phyloP scores from a whole-genome alignment of 345 rosid species.

The Cardamine chenopodiifolia region DNA sequence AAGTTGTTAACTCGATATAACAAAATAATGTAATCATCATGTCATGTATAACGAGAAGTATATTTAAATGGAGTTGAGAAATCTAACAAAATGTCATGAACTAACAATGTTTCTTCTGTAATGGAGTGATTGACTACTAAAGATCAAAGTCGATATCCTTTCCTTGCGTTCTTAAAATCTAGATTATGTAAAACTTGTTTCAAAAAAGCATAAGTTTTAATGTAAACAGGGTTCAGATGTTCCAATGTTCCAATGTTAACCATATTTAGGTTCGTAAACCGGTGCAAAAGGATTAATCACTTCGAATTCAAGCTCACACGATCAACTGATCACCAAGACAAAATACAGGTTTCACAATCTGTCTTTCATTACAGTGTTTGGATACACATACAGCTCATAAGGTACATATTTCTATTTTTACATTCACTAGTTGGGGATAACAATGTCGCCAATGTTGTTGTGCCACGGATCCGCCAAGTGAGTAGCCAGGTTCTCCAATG shows the following conservation, averaged over 20 bases:
- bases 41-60: background rate
- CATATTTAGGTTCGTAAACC: background rate
- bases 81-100: background rate
- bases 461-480: constrained; percentile 99
- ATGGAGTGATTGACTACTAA: background rate
- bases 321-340: constrained; percentile 32
- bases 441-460: constrained; percentile 79
- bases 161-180: background rate
- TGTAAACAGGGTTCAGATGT: background rate
- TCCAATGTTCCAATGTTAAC: background rate
- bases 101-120: background rate
- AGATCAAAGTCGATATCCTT: background rate
- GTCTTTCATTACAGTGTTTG: constrained; percentile 40
- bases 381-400: constrained; percentile 40
- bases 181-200: background rate
- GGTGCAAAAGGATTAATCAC: constrained; percentile 12
- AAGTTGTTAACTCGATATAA: background rate
- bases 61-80: background rate
- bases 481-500: constrained; percentile 93
- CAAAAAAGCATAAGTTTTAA: background rate
- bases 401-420: constrained; percentile 34
- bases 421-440: constrained; percentile 60
- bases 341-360: constrained; percentile 36
- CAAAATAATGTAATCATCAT: background rate
- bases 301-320: constrained; percentile 18